phyloP scores from a whole-genome alignment of 805 yeast species.

The Starmerella khaoyaiensis region DNA sequence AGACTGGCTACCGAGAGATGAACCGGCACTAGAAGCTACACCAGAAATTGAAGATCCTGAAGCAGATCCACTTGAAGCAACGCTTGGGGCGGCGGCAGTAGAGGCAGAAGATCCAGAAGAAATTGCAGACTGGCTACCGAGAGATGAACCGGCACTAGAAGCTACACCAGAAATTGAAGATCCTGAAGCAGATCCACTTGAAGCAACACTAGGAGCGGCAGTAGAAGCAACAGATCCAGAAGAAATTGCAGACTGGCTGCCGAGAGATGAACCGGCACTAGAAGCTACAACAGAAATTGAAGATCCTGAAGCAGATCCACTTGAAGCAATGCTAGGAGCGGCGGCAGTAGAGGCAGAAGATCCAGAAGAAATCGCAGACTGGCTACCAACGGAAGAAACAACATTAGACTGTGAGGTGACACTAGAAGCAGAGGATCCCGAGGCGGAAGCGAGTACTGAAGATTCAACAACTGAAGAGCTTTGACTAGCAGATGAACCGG shows the following conservation, averaged over 20 bases:
- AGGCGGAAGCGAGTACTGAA: background rate
- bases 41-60: no score
- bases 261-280: background rate
- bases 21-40: constrained; percentile 1
- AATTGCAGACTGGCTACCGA: background rate
- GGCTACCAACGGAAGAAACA: constrained; percentile 6
- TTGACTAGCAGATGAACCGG: no score
- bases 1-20: no score
- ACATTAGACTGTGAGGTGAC: background rate
- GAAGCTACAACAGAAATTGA: background rate
- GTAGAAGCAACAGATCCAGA: no score
- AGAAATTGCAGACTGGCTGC: background rate
- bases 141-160: background rate
- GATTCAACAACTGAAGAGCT: background rate
- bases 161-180: background rate
- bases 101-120: background rate
- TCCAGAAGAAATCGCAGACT: constrained; percentile 23
- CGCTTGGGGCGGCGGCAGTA: background rate
- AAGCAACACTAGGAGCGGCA: background rate
- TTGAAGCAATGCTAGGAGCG: background rate
- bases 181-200: background rate
- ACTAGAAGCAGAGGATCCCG: background rate
- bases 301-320: background rate
- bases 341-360: constrained; percentile 2
- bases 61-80: no score